These are phyloP conservation scores for Acanthamoeba sp. DNA, from an alignment of 208 protist genomes.

Conservation along the genomic window DNA sequence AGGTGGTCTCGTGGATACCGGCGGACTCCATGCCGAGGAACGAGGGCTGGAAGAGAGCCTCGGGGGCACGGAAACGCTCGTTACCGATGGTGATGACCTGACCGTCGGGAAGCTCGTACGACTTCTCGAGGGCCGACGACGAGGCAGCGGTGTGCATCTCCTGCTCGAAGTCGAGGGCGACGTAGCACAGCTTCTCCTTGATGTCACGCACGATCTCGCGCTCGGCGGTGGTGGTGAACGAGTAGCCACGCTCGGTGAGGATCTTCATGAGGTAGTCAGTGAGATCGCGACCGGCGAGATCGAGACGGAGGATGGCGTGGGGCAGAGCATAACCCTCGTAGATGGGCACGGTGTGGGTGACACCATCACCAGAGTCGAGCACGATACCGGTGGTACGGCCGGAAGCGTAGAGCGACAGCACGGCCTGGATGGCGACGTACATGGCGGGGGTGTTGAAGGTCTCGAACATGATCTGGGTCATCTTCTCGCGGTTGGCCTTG, in stretches of 20 bases:
- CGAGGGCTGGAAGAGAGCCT: conserved; percentile 97
- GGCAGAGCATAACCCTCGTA: conserved; percentile 97
- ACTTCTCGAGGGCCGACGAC: conserved; percentile 83
- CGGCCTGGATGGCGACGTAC: conserved; percentile 96
- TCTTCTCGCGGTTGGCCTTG: conserved; percentile 94
- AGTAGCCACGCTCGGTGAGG: conserved; percentile 95
- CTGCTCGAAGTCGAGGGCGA: conserved; percentile 95
- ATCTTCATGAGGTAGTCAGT: conserved; percentile 95
- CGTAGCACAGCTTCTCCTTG: conserved; percentile 85
- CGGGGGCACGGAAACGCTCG: conserved; percentile 91
- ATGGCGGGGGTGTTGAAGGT: conserved; percentile 92
- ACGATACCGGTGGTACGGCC: conserved; percentile 94
- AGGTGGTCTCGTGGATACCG: conserved; percentile 97
- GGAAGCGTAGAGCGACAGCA: conserved; percentile 96
- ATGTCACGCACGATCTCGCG: conserved; percentile 97
- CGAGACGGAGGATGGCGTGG: conserved; percentile 92
- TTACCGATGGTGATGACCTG: conserved; percentile 90
- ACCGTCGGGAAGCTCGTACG: conserved; percentile 94
- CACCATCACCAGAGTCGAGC: conserved; percentile 97
- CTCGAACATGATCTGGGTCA: conserved; percentile 94
- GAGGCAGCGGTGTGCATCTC: conserved; percentile 92
- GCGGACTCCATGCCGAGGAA: conserved; percentile 95
- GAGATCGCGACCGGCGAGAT: conserved; percentile 91
- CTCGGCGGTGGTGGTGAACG: conserved; percentile 97
- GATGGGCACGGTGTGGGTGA: conserved; percentile 98